Conservation (phyloP, 176 grass and related monocot genomes). For the Triticum turgidum region DNA sequence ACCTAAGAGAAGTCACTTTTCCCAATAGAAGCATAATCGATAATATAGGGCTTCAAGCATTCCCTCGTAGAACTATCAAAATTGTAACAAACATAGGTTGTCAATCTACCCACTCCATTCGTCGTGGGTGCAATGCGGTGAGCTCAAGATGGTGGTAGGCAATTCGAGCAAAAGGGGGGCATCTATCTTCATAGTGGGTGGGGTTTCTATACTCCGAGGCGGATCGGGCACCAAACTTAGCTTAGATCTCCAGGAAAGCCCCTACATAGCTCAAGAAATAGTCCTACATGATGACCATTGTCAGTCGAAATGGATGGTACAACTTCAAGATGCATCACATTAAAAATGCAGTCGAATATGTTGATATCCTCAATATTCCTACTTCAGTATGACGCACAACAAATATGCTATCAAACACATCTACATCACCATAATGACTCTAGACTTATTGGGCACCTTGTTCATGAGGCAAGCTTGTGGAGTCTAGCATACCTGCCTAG, state of each 20-base stretch:
- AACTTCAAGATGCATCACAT: neutral
- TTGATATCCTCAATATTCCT: neutral
- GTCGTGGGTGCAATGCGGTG: too few species aligned
- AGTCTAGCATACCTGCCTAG: neutral
- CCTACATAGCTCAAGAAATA: neutral
- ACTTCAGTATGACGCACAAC: neutral
- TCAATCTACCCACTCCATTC: too few species aligned
- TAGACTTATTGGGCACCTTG: neutral
- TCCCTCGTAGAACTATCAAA: neutral
- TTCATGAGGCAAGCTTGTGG: neutral
- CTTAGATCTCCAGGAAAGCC: neutral
- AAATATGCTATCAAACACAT: neutral
- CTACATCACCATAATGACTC: neutral
- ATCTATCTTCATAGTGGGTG: neutral
- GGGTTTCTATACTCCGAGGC: neutral
- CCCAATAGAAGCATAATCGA: neutral
- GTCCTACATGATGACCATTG: neutral
- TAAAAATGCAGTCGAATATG: neutral
- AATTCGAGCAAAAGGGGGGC: neutral
- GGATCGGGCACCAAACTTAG: neutral
- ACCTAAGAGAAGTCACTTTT: neutral
- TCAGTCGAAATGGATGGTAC: too few species aligned
- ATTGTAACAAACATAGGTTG: neutral
- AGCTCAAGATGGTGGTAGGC: neutral
- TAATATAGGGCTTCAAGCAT: neutral